These are phyloP conservation scores for Sherardia arvensis DNA, from an alignment of 257 asterid genomes.

Conservation along the genomic window DNA sequence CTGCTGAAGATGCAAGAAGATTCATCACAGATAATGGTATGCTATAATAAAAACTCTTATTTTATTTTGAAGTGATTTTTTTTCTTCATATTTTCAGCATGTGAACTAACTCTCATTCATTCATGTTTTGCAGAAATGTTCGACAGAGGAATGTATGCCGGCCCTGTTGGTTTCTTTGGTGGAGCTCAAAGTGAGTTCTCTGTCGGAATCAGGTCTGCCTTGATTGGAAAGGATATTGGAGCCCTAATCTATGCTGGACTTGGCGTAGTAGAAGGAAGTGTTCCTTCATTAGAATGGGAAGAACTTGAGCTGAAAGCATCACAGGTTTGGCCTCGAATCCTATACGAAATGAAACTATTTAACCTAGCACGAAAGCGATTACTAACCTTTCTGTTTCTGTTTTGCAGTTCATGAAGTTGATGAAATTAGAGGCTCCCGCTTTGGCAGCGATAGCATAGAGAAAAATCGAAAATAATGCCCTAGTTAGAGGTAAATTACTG, in stretches of 20 bases:
- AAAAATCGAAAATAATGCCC: constrained; percentile 3
- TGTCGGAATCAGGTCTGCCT: constrained; percentile 95
- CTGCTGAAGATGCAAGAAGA: constrained; percentile 73
- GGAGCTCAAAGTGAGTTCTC: constrained; percentile 95
- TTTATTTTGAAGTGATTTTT: not conserved
- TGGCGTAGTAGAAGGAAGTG: constrained; percentile 88
- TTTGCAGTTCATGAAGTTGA: constrained; percentile 82
- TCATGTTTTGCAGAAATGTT: constrained; percentile 53
- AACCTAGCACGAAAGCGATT: not conserved
- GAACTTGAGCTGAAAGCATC: constrained; percentile 96
- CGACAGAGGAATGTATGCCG: constrained; percentile 98
- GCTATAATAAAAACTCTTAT: constrained; percentile 2
- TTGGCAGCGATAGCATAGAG: constrained; percentile 24
- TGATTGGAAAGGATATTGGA: constrained; percentile 73
- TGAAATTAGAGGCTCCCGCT: constrained; percentile 38
- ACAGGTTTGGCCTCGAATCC: constrained; percentile 50
- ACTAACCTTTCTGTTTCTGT: not conserved
- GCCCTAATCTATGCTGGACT: constrained; percentile 89
- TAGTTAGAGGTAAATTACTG: not conserved
- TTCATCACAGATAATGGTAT: constrained; percentile 78
- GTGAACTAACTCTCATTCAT: constrained; percentile 8
- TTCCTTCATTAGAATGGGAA: constrained; percentile 79
- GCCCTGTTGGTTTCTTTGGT: constrained; percentile 98
- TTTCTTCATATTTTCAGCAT: not conserved
- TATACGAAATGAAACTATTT: not conserved